Base-by-base conservation (phyloP, 1,139 yeast genomes). In the Sugiyamaella xylanicola region DNA sequence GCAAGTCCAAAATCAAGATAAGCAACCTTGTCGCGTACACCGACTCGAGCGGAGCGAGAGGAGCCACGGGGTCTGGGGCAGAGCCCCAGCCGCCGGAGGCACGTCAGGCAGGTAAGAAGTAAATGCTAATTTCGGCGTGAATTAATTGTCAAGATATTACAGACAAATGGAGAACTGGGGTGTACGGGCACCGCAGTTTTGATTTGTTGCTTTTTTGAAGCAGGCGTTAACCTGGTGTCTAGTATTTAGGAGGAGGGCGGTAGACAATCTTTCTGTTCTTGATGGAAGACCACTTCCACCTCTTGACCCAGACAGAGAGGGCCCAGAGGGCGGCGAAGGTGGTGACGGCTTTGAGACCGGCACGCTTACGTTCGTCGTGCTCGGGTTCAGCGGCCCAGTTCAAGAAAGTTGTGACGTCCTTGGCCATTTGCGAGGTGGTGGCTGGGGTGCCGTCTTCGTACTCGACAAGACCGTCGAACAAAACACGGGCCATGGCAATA, bases 341-440 rank as follows among this genome's bases (percentile, higher is more conserved):
- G 70, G 92, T 78, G 65, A 95, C 72, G 56, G 97, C 97, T 82
- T 93, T 95, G 76, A 90, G 81, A 79, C 99, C 99, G 77, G 88
- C 81, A 78, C 87, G 89, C 86, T 93, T 93, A 82, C 99, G 87
- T 72, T 91, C 97, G 70, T 93, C 99, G 71, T 88, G 97, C 81
- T 93, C 99, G 62, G 99, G 99, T 79, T 91, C 97, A 59, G 97
- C 80, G 65, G 97, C 91, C 99, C 99, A 93, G 82, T 92, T 89
- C 76, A 93, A 84, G 87, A 93, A 93, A 55, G 90, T 84, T 63
- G 91, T 79, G 57, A 93, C 99, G 75, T 93, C 99, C 83, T 93
- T 93, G 68, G 99, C 99, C 98, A 93, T 91, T 80, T 93, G 99
- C 58, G 99, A 87, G 63, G 99, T 86, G 57, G 98, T 85, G 58